Evolutionary conservation across 768 basidiomycete genomes (phyloP).

Genomic region (Obba rivulosa): DNA sequence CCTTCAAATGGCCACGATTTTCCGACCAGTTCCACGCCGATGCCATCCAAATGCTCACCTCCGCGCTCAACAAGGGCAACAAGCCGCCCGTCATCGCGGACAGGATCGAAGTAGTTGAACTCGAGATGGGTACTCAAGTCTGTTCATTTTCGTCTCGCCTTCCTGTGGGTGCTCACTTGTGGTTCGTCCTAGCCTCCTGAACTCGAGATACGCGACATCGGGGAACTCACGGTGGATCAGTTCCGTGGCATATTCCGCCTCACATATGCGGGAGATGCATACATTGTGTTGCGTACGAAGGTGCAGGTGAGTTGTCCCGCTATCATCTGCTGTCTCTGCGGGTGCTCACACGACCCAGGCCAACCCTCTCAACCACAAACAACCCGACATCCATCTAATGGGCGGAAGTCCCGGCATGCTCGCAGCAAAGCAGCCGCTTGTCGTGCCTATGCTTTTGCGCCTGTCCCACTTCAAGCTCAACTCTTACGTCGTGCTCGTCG

Average conservation of each 20-base stretch:
- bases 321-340: neutral
- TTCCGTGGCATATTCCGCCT: slow-evolving; percentile 96
- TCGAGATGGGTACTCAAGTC: slow-evolving; percentile 99
- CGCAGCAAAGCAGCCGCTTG: slow-evolving; percentile 89
- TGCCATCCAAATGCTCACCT: slow-evolving; percentile 95
- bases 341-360: slow-evolving; percentile 45
- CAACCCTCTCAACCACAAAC: slow-evolving; percentile 91
- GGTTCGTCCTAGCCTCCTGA: slow-evolving; percentile 73
- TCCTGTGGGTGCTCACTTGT: slow-evolving; percentile 2
- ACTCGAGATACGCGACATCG: slow-evolving; percentile 94
- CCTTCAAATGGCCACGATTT: slow-evolving; percentile 96
- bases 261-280: slow-evolving; percentile 91
- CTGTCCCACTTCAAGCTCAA: slow-evolving; percentile 92
- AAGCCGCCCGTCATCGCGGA: slow-evolving; percentile 98
- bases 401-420: slow-evolving; percentile 82
- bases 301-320: slow-evolving; percentile 62
- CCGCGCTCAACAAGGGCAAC: slow-evolving; percentile 94
- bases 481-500: slow-evolving; percentile 96
- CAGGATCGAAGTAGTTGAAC: slow-evolving; percentile 93
- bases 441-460: slow-evolving; percentile 96
- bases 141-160: slow-evolving; percentile 13
- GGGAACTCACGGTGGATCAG: slow-evolving; percentile 91
- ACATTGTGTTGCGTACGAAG: slow-evolving; percentile 81
- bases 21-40: slow-evolving; percentile 95
- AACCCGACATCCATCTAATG: slow-evolving; percentile 85